Evolutionary conservation across 495 filamentous ascomycete genomes (phyloP).

Genomic region (Physcia stellaris): DNA sequence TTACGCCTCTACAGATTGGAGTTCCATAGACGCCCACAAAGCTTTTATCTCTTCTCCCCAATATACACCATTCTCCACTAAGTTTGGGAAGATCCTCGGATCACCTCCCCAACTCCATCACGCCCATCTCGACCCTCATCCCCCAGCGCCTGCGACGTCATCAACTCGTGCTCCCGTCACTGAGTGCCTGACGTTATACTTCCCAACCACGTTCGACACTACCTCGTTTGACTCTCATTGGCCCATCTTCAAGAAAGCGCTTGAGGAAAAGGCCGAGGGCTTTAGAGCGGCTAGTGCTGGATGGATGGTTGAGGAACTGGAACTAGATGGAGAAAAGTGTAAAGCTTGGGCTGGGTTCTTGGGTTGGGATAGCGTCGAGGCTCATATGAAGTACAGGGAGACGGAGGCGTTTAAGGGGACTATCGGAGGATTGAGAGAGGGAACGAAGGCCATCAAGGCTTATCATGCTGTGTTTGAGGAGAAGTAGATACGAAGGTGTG

Average conservation of each 20-base stretch:
- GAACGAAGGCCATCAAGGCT: constrained; percentile 16
- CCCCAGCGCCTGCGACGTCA: constrained; percentile 16
- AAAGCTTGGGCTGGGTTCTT: constrained; percentile 27
- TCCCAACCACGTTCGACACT: constrained; percentile 2
- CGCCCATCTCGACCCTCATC: constrained; percentile 14
- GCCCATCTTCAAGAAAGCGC: constrained; percentile 22
- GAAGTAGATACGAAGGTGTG: neutral
- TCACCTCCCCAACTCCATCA: constrained; percentile 4
- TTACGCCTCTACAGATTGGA: constrained; percentile 16
- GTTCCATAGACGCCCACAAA: constrained; percentile 10
- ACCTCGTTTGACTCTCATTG: constrained; percentile 17
- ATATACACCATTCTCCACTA: constrained; percentile 13
- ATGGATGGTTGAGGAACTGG: constrained; percentile 25
- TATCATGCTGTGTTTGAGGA: constrained; percentile 13
- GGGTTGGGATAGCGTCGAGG: constrained; percentile 43
- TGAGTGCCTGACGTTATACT: constrained; percentile 14
- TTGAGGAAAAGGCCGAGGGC: constrained; percentile 18
- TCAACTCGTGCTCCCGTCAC: constrained; percentile 23
- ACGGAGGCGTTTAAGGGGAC: constrained; percentile 29
- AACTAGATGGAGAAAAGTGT: constrained; percentile 29
- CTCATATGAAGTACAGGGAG: constrained; percentile 32
- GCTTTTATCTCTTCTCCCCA: constrained; percentile 8
- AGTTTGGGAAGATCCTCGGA: constrained; percentile 11
- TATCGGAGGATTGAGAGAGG: constrained; percentile 27
- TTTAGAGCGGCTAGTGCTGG: constrained; percentile 16